Evolutionary conservation across 2,329 filamentous ascomycete species (phyloP).

Genomic region (Apiospora arundinis): DNA sequence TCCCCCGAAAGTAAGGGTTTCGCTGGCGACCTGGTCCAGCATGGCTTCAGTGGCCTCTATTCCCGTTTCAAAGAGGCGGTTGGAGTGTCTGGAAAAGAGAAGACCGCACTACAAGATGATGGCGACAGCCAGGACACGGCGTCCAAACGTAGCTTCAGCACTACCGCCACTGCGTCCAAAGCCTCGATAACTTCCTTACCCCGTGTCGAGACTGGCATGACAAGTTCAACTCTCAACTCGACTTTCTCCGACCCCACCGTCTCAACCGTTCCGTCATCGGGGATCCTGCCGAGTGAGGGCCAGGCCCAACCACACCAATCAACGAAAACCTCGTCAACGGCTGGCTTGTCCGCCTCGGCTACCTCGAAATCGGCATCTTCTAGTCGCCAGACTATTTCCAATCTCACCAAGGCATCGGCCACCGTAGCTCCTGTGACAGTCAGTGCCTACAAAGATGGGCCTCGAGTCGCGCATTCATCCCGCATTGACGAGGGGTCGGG

Average conservation of each 20-base stretch:
- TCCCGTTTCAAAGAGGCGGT: conserved; percentile 83
- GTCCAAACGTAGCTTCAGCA: conserved; percentile 50
- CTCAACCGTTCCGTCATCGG: conserved; percentile 47
- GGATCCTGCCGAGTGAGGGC: conserved; percentile 45
- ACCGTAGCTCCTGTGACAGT: conserved; percentile 57
- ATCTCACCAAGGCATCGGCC: conserved; percentile 46
- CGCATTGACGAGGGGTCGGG: conserved; percentile 52
- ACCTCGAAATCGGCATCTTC: conserved; percentile 50
- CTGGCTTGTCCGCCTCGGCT: conserved; percentile 45
- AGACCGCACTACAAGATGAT: conserved; percentile 25
- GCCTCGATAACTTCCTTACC: conserved; percentile 48
- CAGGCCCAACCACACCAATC: conserved; percentile 48
- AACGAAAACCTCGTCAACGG: conserved; percentile 56
- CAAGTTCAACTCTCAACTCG: conserved; percentile 43
- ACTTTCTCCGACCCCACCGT: conserved; percentile 35
- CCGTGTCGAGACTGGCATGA: conserved; percentile 48
- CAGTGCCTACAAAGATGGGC: conserved; percentile 53
- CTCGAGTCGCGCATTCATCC: conserved; percentile 44
- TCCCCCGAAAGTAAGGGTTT: conserved; percentile 72
- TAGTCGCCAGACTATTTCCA: conserved; percentile 41
- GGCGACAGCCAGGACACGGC: conserved; percentile 49
- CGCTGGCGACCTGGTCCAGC: conserved; percentile 77
- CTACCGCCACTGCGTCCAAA: conserved; percentile 49
- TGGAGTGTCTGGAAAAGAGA: conserved; percentile 64
- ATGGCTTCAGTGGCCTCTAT: conserved; percentile 88